A percentile compares a stretch with the other conserved stretches of the same genome.
phyloP scores from a whole-genome alignment of 1,139 yeast species.

The Arxiozyma telluris region DNA sequence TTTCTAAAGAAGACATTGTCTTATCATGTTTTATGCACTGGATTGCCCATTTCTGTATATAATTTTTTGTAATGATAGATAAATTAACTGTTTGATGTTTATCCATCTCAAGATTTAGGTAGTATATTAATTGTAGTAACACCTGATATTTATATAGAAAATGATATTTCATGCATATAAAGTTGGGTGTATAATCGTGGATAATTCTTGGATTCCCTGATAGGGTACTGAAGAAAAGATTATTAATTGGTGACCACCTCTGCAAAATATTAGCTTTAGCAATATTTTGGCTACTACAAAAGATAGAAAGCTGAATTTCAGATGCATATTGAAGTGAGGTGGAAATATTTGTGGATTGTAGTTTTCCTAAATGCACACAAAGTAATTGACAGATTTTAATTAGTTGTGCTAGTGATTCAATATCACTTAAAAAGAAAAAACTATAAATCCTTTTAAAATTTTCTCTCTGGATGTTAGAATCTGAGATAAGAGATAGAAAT shows the following conservation, averaged over 20 bases:
- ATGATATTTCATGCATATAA: constrained; percentile 16
- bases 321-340: constrained; percentile 11
- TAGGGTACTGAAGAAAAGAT: neutral
- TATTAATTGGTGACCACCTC: neutral
- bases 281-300: constrained; percentile 10
- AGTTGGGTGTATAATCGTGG: constrained; percentile 11
- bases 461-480: neutral
- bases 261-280: neutral
- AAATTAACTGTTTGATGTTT: constrained; percentile 7
- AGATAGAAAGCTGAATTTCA: constrained; percentile 20
- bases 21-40: constrained; percentile 5
- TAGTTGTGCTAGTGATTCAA: constrained; percentile 10
- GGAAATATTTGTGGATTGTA: constrained; percentile 5
- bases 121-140: constrained; percentile 29
- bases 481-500: neutral
- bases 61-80: constrained; percentile 19
- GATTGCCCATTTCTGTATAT: constrained; percentile 27
- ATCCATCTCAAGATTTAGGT: constrained; percentile 28
- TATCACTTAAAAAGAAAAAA: constrained; percentile 9
- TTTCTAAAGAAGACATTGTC: constrained; percentile 29
- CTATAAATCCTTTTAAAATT: constrained; percentile 14
- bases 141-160: constrained; percentile 23
- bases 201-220: neutral
- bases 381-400: constrained; percentile 13
- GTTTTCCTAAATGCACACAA: constrained; percentile 10